phyloP scores from a whole-genome alignment of 345 rosid species.

The Abelmoschus esculentus region DNA sequence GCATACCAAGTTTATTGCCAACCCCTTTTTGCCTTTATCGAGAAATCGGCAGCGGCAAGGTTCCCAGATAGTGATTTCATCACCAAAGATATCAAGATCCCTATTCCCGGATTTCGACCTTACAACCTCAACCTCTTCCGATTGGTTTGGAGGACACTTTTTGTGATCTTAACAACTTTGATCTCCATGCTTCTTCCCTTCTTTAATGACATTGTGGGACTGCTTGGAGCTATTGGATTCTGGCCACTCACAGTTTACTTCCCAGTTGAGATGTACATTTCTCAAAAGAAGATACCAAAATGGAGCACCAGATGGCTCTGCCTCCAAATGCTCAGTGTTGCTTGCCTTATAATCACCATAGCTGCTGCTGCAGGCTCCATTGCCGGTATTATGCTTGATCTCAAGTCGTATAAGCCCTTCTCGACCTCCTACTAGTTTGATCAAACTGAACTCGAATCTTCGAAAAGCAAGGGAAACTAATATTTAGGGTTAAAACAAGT shows the following conservation, averaged over 20 bases:
- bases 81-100: constrained; percentile 45
- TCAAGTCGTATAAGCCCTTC: constrained; percentile 69
- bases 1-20: constrained; percentile 95
- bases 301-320: constrained; percentile 82
- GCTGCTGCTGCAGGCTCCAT: constrained; percentile 83
- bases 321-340: constrained; percentile 57
- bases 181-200: constrained; percentile 86
- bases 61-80: constrained; percentile 59
- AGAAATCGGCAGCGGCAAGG: constrained; percentile 38
- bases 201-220: constrained; percentile 73
- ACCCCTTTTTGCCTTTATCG: constrained; percentile 76
- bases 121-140: constrained; percentile 64
- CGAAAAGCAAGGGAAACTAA: not conserved
- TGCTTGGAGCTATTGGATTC: constrained; percentile 85
- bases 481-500: not conserved
- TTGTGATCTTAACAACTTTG: constrained; percentile 59
- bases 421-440: constrained; percentile 27
- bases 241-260: constrained; percentile 93
- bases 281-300: constrained; percentile 53
- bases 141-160: constrained; percentile 74
- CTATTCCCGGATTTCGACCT: constrained; percentile 35
- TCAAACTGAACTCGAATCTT: not conserved
- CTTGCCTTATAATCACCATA: constrained; percentile 59
- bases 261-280: constrained; percentile 87
- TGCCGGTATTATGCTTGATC: constrained; percentile 58